A percentile compares a stretch with the other conserved stretches of the same genome.
Evolutionary conservation across 768 basidiomycete genomes (phyloP).

Genomic region (Coprinellus micaceus): DNA sequence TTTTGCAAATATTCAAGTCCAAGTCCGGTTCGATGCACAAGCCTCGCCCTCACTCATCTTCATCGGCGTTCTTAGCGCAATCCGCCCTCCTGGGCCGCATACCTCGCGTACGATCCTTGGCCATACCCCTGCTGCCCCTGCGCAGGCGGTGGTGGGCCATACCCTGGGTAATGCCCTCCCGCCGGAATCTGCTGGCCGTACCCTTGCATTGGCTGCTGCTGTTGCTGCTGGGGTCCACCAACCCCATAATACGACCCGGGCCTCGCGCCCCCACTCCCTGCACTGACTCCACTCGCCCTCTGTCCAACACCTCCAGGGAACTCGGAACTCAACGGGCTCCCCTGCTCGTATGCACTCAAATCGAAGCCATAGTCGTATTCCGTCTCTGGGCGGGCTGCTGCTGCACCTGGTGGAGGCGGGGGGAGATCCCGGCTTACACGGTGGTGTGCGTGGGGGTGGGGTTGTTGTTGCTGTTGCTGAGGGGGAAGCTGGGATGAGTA

Average conservation of each 20-base stretch:
- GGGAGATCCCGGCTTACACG: conserved; percentile 10
- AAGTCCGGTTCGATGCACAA: no score
- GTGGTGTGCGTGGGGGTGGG: not conserved
- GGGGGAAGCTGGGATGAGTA: not conserved
- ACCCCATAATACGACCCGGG: conserved; percentile 10
- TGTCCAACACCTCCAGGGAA: conserved; percentile 13
- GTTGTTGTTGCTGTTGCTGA: conserved; percentile 10
- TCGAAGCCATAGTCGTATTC: conserved; percentile 50
- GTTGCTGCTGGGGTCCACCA: not conserved
- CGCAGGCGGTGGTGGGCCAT: no score
- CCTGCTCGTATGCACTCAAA: conserved; percentile 49
- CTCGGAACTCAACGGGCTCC: conserved; percentile 15
- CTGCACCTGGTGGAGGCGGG: conserved; percentile 13
- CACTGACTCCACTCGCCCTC: conserved; percentile 7
- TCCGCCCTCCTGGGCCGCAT: no score
- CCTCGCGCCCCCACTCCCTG: conserved; percentile 12
- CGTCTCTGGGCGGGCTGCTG: conserved; percentile 14
- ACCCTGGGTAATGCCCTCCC: no score
- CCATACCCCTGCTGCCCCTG: no score
- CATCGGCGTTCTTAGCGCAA: no score
- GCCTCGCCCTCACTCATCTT: no score
- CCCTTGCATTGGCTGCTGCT: no score
- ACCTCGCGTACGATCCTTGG: no score
- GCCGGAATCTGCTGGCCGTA: no score
- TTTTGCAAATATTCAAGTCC: no score